phyloP scores from a whole-genome alignment of 2,329 filamentous ascomycete genomes.

The Penicillium corylophilum region DNA sequence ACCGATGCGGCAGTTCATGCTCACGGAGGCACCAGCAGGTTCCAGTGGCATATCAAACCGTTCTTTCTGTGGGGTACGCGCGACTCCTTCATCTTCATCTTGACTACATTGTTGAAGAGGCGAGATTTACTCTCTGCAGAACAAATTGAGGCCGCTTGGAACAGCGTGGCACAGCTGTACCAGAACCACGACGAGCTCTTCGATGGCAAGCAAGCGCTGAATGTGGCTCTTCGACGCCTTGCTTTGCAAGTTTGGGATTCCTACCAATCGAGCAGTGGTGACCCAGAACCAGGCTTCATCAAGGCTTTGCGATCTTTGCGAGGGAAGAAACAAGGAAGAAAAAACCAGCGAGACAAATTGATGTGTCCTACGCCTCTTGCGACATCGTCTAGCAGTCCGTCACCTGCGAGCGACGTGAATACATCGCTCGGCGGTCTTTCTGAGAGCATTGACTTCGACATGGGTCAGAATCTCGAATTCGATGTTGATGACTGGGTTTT shows the following conservation, averaged over 20 bases:
- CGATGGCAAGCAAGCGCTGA: constrained; percentile 26
- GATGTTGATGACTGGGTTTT: constrained; percentile 13
- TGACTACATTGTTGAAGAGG: constrained; percentile 26
- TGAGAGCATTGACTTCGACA: background rate
- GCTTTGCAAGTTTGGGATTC: constrained; percentile 36
- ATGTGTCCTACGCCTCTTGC: background rate
- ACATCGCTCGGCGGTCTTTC: background rate
- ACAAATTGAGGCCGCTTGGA: constrained; percentile 9
- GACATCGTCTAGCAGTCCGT: background rate
- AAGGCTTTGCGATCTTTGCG: background rate
- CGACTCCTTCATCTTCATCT: constrained; percentile 33
- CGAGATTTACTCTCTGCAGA: constrained; percentile 15
- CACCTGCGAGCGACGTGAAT: background rate
- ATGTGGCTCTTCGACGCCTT: constrained; percentile 30
- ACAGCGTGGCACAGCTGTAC: constrained; percentile 7
- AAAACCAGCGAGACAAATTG: background rate
- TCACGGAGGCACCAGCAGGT: constrained; percentile 24
- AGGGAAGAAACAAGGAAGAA: background rate
- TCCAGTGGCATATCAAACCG: constrained; percentile 32
- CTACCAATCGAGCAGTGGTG: background rate
- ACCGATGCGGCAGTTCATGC: constrained; percentile 34
- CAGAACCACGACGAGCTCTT: constrained; percentile 25
- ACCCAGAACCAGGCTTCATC: constrained; percentile 6
- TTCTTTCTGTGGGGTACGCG: constrained; percentile 39
- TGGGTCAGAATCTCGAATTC: constrained; percentile 7